Evolutionary conservation across 2,329 filamentous ascomycete genomes (phyloP).

Genomic region (Acrocalymma vagum): DNA sequence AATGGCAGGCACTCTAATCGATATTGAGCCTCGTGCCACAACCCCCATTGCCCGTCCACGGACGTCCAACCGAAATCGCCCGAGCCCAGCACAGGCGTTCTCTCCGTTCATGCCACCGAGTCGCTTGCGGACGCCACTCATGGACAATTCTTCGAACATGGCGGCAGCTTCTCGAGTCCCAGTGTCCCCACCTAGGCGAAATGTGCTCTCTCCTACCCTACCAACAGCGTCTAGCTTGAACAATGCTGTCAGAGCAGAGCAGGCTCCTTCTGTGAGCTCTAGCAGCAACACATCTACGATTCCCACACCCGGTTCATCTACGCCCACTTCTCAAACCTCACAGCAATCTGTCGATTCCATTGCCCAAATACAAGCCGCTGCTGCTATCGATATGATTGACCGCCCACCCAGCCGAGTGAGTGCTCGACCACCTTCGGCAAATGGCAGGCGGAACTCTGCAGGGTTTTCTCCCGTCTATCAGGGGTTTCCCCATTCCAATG

Average conservation of each 20-base stretch:
- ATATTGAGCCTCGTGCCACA: slow-evolving; percentile 46
- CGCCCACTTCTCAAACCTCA: slow-evolving; percentile 35
- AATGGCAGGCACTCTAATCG: slow-evolving; percentile 40
- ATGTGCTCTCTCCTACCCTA: slow-evolving; percentile 29
- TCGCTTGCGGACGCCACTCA: slow-evolving; percentile 44
- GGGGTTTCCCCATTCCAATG: slow-evolving; percentile 36
- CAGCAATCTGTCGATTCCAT: slow-evolving; percentile 35
- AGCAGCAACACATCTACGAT: slow-evolving; percentile 38
- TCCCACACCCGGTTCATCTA: slow-evolving; percentile 37
- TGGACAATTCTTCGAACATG: slow-evolving; percentile 38
- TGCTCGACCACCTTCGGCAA: slow-evolving; percentile 45
- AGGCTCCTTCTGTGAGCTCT: slow-evolving; percentile 37
- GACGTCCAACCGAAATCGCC: slow-evolving; percentile 49
- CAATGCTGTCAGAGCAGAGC: slow-evolving; percentile 26
- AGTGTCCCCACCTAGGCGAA: slow-evolving; percentile 40
- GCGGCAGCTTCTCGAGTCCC: slow-evolving; percentile 30
- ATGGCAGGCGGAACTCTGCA: slow-evolving; percentile 42
- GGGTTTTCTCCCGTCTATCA: slow-evolving; percentile 41
- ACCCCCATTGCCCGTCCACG: slow-evolving; percentile 50
- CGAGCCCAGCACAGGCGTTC: slow-evolving; percentile 44
- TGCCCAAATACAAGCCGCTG: slow-evolving; percentile 36
- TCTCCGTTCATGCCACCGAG: slow-evolving; percentile 45
- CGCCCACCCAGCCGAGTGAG: slow-evolving; percentile 46
- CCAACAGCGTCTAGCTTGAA: slow-evolving; percentile 21
- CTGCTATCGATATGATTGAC: slow-evolving; percentile 45